Percentiles rank a stretch among this genome's conserved stretches.
These are phyloP conservation scores for Isoetes engelmannii DNA, from an alignment of 83 land plant species.

Conservation along the genomic window DNA sequence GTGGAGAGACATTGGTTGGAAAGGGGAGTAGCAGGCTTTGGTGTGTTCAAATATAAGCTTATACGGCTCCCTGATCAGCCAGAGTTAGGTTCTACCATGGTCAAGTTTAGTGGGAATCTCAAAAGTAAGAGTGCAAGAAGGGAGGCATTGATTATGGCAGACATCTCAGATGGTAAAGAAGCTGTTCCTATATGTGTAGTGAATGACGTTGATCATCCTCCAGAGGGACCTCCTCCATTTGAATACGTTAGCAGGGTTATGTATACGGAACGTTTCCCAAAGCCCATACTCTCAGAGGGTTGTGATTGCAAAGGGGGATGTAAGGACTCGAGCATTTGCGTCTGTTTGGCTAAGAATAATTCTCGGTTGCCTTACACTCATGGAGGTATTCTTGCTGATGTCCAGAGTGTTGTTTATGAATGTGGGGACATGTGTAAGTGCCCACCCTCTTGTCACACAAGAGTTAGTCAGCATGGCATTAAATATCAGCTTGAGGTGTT, in stretches of 20 bases:
- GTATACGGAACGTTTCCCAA: conserved; percentile 29
- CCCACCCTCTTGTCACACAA: conserved; percentile 45
- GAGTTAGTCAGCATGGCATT: conserved; percentile 55
- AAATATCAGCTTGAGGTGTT: conserved; percentile 65
- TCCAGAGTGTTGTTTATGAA: conserved; percentile 48
- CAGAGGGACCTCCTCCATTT: conserved; percentile 54
- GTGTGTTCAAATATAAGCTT: conserved; percentile 57
- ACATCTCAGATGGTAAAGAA: conserved; percentile 59
- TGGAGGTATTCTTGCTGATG: conserved; percentile 41
- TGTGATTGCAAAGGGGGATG: conserved; percentile 39
- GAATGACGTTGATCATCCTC: conserved; percentile 55
- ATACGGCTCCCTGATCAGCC: conserved; percentile 67
- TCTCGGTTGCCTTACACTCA: conserved; percentile 44
- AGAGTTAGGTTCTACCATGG: conserved; percentile 43
- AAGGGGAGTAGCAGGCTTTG: conserved; percentile 48
- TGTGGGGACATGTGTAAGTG: conserved; percentile 59
- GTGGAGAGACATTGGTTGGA: conserved; percentile 52
- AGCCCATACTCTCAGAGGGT: conserved; percentile 19
- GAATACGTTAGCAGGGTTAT: conserved; percentile 42
- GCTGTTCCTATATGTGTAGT: conserved; percentile 60
- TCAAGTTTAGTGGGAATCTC: conserved; percentile 53
- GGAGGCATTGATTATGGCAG: conserved; percentile 42
- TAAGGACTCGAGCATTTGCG: conserved; percentile 34
- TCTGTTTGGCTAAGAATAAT: conserved; percentile 45
- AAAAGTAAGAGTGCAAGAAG: conserved; percentile 38